Conservation (phyloP, 306 rosid species). For the Arachis stenosperma region DNA sequence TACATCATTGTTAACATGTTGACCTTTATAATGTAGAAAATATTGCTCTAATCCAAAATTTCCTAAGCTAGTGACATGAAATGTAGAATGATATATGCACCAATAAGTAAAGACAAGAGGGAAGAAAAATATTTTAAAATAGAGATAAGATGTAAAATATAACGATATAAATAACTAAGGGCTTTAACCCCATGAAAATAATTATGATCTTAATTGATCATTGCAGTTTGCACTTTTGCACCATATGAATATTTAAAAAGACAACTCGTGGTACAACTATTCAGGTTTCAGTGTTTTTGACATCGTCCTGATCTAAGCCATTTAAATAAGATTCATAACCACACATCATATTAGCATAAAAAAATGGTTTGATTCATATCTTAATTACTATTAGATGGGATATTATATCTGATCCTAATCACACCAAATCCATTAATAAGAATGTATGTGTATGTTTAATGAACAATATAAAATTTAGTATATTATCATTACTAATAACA, state of each 20-base stretch:
- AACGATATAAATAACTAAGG: neutral
- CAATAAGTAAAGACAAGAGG: slow-evolving; percentile 1
- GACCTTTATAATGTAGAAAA: slow-evolving; percentile 2
- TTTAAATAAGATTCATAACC: neutral
- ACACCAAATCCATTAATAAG: no score
- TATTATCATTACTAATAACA: no score
- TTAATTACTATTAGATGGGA: no score
- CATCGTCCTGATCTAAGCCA: slow-evolving; percentile 28
- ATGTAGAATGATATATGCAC: slow-evolving; percentile 24
- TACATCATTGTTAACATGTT: neutral
- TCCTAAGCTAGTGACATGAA: neutral
- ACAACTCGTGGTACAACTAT: slow-evolving; percentile 16
- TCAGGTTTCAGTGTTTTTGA: slow-evolving; percentile 44
- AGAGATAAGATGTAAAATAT: slow-evolving; percentile 15
- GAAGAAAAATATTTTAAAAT: neutral
- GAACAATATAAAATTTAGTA: no score
- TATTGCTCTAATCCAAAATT: neutral
- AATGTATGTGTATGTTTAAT: no score
- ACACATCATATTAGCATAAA: neutral
- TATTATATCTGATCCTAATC: no score
- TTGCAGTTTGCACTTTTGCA: slow-evolving; percentile 24
- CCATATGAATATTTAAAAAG: slow-evolving; percentile 12
- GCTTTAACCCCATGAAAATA: slow-evolving; percentile 29
- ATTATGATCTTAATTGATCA: slow-evolving; percentile 27
- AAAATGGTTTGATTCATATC: no score